phyloP scores from a whole-genome alignment of 78 protist species.

The Capsaspora owczarzaki region DNA sequence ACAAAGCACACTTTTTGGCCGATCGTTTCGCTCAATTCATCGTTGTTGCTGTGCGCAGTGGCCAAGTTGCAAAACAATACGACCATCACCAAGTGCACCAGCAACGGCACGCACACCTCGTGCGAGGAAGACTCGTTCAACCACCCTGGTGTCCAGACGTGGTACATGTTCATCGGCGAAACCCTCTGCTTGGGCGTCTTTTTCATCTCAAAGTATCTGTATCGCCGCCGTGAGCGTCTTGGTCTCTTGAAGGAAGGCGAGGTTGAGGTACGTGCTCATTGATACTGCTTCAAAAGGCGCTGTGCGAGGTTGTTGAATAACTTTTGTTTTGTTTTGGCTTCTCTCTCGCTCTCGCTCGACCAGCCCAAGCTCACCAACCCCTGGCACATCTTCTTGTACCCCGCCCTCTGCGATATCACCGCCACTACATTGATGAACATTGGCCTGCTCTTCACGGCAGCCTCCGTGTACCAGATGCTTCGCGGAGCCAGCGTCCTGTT shows the following conservation, averaged over 20 bases:
- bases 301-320: not conserved
- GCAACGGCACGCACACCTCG: too few species aligned
- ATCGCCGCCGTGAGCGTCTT: not conserved
- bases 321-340: not conserved
- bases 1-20: not conserved
- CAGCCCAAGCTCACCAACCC: not conserved
- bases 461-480: conserved; percentile 50
- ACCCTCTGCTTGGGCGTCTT: conserved; percentile 7
- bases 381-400: not conserved
- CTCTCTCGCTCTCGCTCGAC: not conserved
- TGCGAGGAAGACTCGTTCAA: conserved; percentile 17
- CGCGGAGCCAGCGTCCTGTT: conserved; percentile 51
- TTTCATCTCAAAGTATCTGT: not conserved
- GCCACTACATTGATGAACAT: conserved; percentile 37
- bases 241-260: too few species aligned
- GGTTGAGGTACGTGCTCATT: not conserved
- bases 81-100: not conserved
- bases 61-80: not conserved
- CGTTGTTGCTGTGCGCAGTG: not conserved
- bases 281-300: not conserved
- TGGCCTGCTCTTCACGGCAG: conserved; percentile 22
- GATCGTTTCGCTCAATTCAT: not conserved
- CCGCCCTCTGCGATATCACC: conserved; percentile 28
- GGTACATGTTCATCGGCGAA: conserved; percentile 44
- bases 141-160: conserved; percentile 42